Evolutionary conservation across 2,329 filamentous ascomycete species (phyloP), one percentile per base, ranked within the genome.

Genomic region (Thielaviopsis musarum): DNA sequence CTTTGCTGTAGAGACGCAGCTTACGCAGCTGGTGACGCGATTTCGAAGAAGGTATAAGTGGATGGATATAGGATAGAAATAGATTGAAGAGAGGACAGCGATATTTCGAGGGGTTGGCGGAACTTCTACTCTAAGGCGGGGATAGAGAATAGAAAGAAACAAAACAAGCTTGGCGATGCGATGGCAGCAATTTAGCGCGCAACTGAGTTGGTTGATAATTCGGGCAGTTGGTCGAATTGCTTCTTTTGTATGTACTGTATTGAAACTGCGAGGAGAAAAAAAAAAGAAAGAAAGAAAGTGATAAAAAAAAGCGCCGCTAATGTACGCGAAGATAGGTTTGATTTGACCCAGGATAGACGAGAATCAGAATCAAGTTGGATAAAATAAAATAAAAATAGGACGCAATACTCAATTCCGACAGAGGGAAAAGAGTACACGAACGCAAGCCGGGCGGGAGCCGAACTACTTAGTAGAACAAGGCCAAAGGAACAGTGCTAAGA

Each of bases 1-100:
- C 69, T 56, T 70, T 71, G 70, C 17, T 41, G 24, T 41, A 28
- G 17, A 49, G 26, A 45, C 53, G 34, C 57, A 57, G 57, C 60
- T 59, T 54, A 53, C 54, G 60, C 57, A 62, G 60, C 57, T 59
- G 54, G 26, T 30, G 48, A 55, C 34, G 28, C 24, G 26, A 34
- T 15, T 15, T 54, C 10, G 52, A 38, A 24, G 9, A 54, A n/a
- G 52, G 9, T 34, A 38, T 21, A n/a, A 12, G 17, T 34, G 28
- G n/a, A 24, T 38, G 28, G 21, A 28, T 52, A 52, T 52, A 26
- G 28, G 22, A 41, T 38, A 19, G 53, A 30, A 34, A 15, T 15
- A 6, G 45, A 49, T 21, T 49, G 45, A 21, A 21, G 19, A 21
- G 9, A 19, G 9, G n/a, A 21, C n/a, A 3, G 30, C 30, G 45